phyloP scores from a whole-genome alignment of 805 yeast genomes.

The Brettanomyces sp. region DNA sequence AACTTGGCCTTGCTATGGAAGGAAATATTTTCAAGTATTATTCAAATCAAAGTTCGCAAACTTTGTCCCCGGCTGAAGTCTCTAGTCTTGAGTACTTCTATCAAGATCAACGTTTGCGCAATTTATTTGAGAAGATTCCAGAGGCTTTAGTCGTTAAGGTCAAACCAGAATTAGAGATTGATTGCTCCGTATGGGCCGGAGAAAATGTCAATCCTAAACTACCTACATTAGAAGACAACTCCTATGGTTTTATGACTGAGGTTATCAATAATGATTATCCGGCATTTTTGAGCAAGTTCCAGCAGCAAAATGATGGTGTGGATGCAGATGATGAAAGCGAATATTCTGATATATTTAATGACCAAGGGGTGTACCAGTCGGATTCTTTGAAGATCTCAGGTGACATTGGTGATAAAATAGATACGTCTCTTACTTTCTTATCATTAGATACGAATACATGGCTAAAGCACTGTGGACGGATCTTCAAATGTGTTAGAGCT shows the following conservation, averaged over 20 bases:
- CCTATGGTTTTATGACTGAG: slow-evolving; percentile 25
- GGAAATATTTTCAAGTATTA: slow-evolving; percentile 34
- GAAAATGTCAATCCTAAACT: slow-evolving; percentile 10
- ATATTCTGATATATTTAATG: background rate
- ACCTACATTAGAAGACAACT: slow-evolving; percentile 22
- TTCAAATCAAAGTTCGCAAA: background rate
- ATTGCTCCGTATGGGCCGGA: slow-evolving; percentile 10
- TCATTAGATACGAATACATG: slow-evolving; percentile 73
- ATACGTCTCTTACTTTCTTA: slow-evolving; percentile 44
- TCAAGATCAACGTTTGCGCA: slow-evolving; percentile 17
- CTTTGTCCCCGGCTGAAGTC: slow-evolving; percentile 9
- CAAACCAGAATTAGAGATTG: slow-evolving; percentile 1
- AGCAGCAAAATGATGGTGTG: slow-evolving; percentile 3
- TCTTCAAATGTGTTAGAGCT: slow-evolving; percentile 58
- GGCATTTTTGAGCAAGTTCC: slow-evolving; percentile 14
- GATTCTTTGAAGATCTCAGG: slow-evolving; percentile 26
- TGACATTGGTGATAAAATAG: slow-evolving; percentile 48
- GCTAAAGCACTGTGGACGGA: slow-evolving; percentile 72
- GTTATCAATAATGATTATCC: slow-evolving; percentile 18
- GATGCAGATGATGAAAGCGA: slow-evolving; percentile 6
- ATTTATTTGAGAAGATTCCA: slow-evolving; percentile 9
- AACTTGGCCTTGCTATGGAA: slow-evolving; percentile 46
- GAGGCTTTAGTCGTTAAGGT: background rate
- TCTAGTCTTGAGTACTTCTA: slow-evolving; percentile 15
- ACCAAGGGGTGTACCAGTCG: slow-evolving; percentile 6